These are phyloP conservation scores for Triadica sebifera DNA, from an alignment of 345 rosid genomes.

Conservation along the genomic window DNA sequence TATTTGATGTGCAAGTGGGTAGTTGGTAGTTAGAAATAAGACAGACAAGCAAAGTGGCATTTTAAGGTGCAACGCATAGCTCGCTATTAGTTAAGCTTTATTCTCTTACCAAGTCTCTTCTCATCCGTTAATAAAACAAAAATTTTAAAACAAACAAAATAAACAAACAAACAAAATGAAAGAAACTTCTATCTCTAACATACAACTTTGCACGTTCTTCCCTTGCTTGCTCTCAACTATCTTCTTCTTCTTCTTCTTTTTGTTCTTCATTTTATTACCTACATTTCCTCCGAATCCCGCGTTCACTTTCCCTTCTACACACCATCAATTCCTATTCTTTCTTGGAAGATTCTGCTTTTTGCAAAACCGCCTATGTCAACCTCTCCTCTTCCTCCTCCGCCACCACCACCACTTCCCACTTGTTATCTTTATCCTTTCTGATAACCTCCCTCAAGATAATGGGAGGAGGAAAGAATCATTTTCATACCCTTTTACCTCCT, in stretches of 20 bases:
- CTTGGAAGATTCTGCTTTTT: no score
- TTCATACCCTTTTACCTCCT: constrained; percentile 14
- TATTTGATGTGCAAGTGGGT: no score
- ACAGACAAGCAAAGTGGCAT: not conserved
- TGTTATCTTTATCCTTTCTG: constrained; percentile 33
- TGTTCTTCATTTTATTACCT: constrained; percentile 10
- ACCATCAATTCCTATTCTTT: no score
- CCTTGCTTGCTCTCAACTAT: constrained; percentile 45
- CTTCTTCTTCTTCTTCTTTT: not conserved
- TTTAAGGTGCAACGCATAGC: constrained; percentile 32
- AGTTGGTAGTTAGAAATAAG: not conserved
- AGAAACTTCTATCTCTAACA: not conserved
- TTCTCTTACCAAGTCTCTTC: constrained; percentile 19
- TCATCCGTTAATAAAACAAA: not conserved
- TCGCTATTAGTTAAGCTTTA: constrained; percentile 22
- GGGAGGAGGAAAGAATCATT: constrained; percentile 30
- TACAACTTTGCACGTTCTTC: constrained; percentile 48
- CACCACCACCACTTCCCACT: constrained; percentile 20
- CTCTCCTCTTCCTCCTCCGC: constrained; percentile 27
- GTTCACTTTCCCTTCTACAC: not conserved
- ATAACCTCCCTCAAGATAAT: constrained; percentile 20
- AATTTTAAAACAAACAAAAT: no score
- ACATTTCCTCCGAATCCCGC: constrained; percentile 18
- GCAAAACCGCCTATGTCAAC: not conserved
- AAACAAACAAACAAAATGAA: not conserved